Percentiles rank a stretch among this genome's conserved stretches.
Evolutionary conservation across 2,329 filamentous ascomycete genomes (phyloP).

Genomic region (Pseudophaeomoniella oleicola): DNA sequence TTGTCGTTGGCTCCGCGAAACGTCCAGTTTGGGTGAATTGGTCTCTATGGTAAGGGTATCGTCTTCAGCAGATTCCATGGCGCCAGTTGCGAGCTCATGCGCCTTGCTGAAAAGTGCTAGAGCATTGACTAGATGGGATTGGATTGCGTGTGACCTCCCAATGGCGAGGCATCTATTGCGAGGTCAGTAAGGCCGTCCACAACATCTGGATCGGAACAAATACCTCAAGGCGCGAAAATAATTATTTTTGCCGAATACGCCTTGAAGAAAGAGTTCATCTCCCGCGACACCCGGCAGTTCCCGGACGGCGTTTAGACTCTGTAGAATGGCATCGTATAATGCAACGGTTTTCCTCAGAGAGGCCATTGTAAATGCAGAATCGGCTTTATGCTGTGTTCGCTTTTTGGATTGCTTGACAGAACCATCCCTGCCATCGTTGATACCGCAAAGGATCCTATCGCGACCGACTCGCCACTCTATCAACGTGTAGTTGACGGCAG

Average conservation of each 20-base stretch:
- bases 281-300: slow-evolving; percentile 82
- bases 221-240: slow-evolving; percentile 54
- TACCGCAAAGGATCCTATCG: slow-evolving; percentile 77
- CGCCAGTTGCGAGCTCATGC: slow-evolving; percentile 42
- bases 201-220: slow-evolving; percentile 5
- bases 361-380: slow-evolving; percentile 59
- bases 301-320: slow-evolving; percentile 80
- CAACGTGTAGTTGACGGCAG: slow-evolving; percentile 85
- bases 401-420: slow-evolving; percentile 9
- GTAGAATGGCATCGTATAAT: slow-evolving; percentile 78
- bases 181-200: slow-evolving; percentile 5
- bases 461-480: slow-evolving; percentile 90
- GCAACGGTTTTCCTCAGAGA: slow-evolving; percentile 76
- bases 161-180: slow-evolving; percentile 58
- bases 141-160: slow-evolving; percentile 66
- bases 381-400: slow-evolving; percentile 42
- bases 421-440: slow-evolving; percentile 57
- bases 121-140: slow-evolving; percentile 59
- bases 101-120: slow-evolving; percentile 73
- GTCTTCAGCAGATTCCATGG: slow-evolving; percentile 27
- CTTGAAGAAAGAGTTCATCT: slow-evolving; percentile 59
- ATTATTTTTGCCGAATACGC: slow-evolving; percentile 60
- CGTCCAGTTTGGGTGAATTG: slow-evolving; percentile 56
- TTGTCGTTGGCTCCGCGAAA: slow-evolving; percentile 44
- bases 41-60: slow-evolving; percentile 17